A percentile compares a stretch with the other conserved stretches of the same genome.
phyloP scores from a whole-genome alignment of 345 rosid species.

The Gossypium australe region DNA sequence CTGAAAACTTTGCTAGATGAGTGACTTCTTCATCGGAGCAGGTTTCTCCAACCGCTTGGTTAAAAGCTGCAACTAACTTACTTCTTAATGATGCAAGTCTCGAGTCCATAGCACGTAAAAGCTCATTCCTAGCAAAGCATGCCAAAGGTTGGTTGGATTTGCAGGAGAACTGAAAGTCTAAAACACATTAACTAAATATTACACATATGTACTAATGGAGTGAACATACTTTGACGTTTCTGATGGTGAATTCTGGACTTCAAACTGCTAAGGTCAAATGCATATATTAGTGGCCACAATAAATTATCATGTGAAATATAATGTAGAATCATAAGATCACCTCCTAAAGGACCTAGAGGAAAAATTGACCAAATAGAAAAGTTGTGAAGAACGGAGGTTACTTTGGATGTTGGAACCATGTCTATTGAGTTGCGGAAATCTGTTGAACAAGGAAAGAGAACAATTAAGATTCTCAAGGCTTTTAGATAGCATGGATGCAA shows the following conservation, averaged over 20 bases:
- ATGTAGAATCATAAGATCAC: slow-evolving; percentile 1
- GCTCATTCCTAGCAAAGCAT: slow-evolving; percentile 41
- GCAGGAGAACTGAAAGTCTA: slow-evolving; percentile 5
- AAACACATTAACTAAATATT: slow-evolving; percentile 6
- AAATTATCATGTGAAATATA: neutral
- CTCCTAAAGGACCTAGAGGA: neutral
- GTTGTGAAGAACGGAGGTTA: slow-evolving; percentile 16
- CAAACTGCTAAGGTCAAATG: slow-evolving; percentile 27
- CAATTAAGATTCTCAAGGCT: neutral
- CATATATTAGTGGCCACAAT: slow-evolving; percentile 5
- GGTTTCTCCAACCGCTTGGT: slow-evolving; percentile 24
- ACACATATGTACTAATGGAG: neutral
- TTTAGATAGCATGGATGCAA: neutral
- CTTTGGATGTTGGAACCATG: slow-evolving; percentile 15
- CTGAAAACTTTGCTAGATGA: neutral
- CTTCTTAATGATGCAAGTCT: neutral
- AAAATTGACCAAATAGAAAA: neutral
- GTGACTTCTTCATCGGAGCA: slow-evolving; percentile 13
- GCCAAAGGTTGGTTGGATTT: neutral
- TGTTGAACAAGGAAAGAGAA: slow-evolving; percentile 15
- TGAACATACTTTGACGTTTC: slow-evolving; percentile 46
- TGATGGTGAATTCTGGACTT: slow-evolving; percentile 30
- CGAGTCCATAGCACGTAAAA: slow-evolving; percentile 17
- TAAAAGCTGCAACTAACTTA: neutral
- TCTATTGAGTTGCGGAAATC: slow-evolving; percentile 22